Evolutionary conservation across 208 protist species (phyloP).

Genomic region (Crithidia sp.): DNA sequence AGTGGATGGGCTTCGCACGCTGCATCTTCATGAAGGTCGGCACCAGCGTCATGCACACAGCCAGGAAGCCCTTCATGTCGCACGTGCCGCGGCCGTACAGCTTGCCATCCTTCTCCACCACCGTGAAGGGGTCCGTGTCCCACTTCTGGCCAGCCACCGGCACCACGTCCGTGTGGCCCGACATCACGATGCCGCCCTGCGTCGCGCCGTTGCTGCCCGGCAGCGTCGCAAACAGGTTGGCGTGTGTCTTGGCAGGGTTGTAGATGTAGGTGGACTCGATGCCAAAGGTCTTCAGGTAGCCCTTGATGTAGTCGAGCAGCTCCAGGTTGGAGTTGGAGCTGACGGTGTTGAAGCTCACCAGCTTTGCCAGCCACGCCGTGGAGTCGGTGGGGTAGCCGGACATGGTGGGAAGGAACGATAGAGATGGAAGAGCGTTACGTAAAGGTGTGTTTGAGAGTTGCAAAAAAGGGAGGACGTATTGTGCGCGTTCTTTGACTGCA

Average conservation of each 20-base stretch:
- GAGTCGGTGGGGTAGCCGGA: slow-evolving; percentile 9
- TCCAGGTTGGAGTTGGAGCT: slow-evolving; percentile 44
- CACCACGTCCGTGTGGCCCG: slow-evolving; percentile 51
- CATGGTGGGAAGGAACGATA: neutral
- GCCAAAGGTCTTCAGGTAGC: slow-evolving; percentile 35
- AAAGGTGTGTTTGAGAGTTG: neutral
- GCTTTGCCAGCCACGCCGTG: slow-evolving; percentile 43
- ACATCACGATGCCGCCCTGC: slow-evolving; percentile 48
- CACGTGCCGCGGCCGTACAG: slow-evolving; percentile 53
- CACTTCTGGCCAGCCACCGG: slow-evolving; percentile 52
- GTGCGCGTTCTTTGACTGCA: too few species aligned
- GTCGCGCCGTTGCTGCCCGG: slow-evolving; percentile 37
- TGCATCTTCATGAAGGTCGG: slow-evolving; percentile 39
- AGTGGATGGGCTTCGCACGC: slow-evolving; percentile 47
- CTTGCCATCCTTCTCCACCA: slow-evolving; percentile 47
- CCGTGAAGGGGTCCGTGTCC: slow-evolving; percentile 43
- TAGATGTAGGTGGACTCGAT: slow-evolving; percentile 35
- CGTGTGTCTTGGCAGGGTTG: slow-evolving; percentile 33
- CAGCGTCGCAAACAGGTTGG: slow-evolving; percentile 55
- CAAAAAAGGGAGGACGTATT: too few species aligned
- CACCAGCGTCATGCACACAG: slow-evolving; percentile 35
- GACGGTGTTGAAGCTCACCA: slow-evolving; percentile 51
- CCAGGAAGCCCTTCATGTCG: slow-evolving; percentile 57
- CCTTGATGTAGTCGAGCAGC: slow-evolving; percentile 41
- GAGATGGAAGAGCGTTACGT: neutral